These are phyloP conservation scores for Suhomyces terraborum DNA, from an alignment of 1,139 yeast genomes.

Conservation along the genomic window DNA sequence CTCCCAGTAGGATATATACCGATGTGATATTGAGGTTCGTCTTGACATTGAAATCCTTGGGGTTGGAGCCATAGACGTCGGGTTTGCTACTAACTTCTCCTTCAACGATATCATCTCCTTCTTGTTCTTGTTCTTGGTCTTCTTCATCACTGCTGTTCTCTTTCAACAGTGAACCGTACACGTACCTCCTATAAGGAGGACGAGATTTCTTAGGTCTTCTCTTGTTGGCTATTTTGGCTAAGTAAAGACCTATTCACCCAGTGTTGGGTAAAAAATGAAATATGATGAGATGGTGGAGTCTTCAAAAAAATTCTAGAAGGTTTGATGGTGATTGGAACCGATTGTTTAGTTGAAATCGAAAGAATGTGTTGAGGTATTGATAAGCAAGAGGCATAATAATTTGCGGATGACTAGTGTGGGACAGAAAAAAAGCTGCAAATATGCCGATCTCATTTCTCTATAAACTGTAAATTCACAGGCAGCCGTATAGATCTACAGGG, in stretches of 20 bases:
- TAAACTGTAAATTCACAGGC: constrained; percentile 3
- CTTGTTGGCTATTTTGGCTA: constrained; percentile 71
- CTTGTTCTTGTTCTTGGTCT: too few species aligned
- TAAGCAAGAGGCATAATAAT: background rate
- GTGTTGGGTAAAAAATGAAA: background rate
- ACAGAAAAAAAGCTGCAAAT: constrained; percentile 3
- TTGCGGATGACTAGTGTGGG: background rate
- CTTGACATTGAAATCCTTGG: constrained; percentile 30
- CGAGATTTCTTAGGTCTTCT: constrained; percentile 79
- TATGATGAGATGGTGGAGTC: background rate
- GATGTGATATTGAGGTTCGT: constrained; percentile 35
- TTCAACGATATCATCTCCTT: constrained; percentile 25
- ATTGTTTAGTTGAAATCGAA: background rate
- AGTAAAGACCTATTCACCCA: background rate
- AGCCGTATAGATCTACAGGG: constrained; percentile 6
- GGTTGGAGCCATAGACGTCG: constrained; percentile 22
- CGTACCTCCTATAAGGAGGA: constrained; percentile 76
- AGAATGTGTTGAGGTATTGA: background rate
- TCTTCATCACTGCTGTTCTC: constrained; percentile 38
- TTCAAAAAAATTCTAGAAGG: background rate
- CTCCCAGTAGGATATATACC: constrained; percentile 38
- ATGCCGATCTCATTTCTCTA: background rate
- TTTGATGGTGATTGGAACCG: background rate
- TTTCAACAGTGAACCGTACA: constrained; percentile 57
- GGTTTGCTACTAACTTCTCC: constrained; percentile 1